Evolutionary conservation across 495 filamentous ascomycete species (phyloP), one percentile per base, ranked within the genome.

Genomic region (Hypoxylon fragiforme): DNA sequence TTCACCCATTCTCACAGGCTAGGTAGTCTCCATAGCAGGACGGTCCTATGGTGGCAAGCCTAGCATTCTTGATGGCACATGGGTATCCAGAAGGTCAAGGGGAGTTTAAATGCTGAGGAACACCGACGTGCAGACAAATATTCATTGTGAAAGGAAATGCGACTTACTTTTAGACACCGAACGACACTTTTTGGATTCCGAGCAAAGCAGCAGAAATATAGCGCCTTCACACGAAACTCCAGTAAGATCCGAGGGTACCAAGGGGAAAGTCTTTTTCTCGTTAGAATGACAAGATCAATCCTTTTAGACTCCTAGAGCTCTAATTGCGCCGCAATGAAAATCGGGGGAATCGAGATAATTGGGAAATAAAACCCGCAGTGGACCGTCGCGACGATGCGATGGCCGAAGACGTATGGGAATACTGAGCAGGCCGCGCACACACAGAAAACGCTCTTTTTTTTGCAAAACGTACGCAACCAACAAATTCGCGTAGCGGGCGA

Each of bases 401-500:
- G 45, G 62, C 52, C 41, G 60, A 70, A 60, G 47, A 43, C 55
- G 37, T 46, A 54, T 41, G 63, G 57, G 56, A 28, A 62, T 54
- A 54, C 49, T 55, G 62, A 64, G 49, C 45, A 64, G 62, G 69
- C 68, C 49, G 59, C 62, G 57, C 60, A 55, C 62, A 62, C 64
- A 62, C 54, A 66, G 61, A 62, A 68, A 71, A 71, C 62, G 63
- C 51, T 64, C 53, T 57, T 65, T 67, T 58, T 52, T 52, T 60
- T 51, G 64, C 69, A 66, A 64, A 72, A 71, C 58, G 65, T 56
- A 61, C 53, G 66, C 56, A 68, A 70, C 69, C 69, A 70, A 74
- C 73, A 60, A 70, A 70, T 72, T 71, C 70, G 66, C 68, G 71
- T 71, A 66, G 68, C 70, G 68, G 62, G 65, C 70, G 64, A 65